Conservation (phyloP, 495 filamentous ascomycete species). For the Talaromyces nanjingensis region DNA sequence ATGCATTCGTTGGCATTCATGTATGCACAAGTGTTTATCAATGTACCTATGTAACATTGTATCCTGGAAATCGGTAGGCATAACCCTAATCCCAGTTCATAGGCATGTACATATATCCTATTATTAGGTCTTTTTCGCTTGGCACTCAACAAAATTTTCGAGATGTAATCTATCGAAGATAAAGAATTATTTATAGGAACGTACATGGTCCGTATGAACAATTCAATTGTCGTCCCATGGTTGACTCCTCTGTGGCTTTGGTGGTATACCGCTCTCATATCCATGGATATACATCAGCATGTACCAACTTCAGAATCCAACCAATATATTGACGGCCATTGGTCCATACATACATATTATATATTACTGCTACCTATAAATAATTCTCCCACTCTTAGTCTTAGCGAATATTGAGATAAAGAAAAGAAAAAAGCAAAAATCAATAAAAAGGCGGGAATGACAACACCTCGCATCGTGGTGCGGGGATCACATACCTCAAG, state of each 20-base stretch:
- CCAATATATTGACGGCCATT: neutral
- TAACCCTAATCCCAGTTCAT: neutral
- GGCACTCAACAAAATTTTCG: neutral
- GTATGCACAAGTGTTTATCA: neutral
- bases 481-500: neutral
- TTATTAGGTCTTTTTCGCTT: neutral
- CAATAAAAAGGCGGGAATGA: neutral
- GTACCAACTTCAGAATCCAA: neutral
- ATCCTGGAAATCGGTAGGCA: neutral
- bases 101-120: neutral
- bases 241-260: neutral
- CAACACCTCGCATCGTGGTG: constrained; percentile 1
- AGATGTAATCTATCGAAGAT: neutral
- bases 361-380: neutral
- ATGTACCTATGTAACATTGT: neutral
- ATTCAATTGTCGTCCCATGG: neutral
- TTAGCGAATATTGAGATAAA: neutral
- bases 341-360: neutral
- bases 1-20: neutral
- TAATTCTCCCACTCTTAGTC: neutral
- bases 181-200: neutral
- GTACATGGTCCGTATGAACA: neutral
- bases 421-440: neutral
- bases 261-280: neutral
- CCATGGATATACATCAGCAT: neutral